Evolutionary conservation across 2,329 filamentous ascomycete genomes (phyloP), one percentile per base, ranked within the genome.

Genomic region (Neonectria hederae): DNA sequence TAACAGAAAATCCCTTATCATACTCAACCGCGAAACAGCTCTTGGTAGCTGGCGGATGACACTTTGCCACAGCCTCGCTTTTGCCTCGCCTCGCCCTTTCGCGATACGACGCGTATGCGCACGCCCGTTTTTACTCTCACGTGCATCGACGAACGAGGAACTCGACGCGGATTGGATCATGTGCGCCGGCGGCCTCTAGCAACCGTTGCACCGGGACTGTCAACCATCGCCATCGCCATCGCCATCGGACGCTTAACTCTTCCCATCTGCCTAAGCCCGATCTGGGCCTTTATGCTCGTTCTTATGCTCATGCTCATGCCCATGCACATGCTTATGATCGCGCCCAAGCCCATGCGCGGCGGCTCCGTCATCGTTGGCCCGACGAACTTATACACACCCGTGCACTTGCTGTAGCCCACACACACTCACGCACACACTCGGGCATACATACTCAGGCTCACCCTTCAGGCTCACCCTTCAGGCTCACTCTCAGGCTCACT

Each of bases 71-170:
- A 49, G 46, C 46, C 46, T 49, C 46, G 46, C 21, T 46, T 32
- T 48, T 7, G 45, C 26, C 46, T 19, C n/a, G 28, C 28, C 46
- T 51, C 19, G 26, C 46, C 26, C 26, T 28, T 51, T 51, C 28
- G 57, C 57, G 49, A 60, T 52, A 60, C 59, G 59, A 62, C 52
- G 59, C 59, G 53, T 42, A 56, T 62, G 26, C 24, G 38, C 35
- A 42, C 35, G 58, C 52, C 21, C 57, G 21, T 19, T 51, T 32
- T 48, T 22, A 30, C 48, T 35, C 43, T 55, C 52, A 51, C 59
- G 59, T 51, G 59, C 49, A 28, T 30, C 21, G 52, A 35, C 35
- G 24, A 45, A 30, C 24, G 38, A 43, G 26, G 43, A 54, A 54
- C 35, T 35, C 45, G 45, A 51, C 48, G 10, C 28, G 24, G n/a